Percentiles rank a stretch among this genome's conserved stretches.
Conservation (phyloP, 163 green algal genomes). For the Volvox carteri region DNA sequence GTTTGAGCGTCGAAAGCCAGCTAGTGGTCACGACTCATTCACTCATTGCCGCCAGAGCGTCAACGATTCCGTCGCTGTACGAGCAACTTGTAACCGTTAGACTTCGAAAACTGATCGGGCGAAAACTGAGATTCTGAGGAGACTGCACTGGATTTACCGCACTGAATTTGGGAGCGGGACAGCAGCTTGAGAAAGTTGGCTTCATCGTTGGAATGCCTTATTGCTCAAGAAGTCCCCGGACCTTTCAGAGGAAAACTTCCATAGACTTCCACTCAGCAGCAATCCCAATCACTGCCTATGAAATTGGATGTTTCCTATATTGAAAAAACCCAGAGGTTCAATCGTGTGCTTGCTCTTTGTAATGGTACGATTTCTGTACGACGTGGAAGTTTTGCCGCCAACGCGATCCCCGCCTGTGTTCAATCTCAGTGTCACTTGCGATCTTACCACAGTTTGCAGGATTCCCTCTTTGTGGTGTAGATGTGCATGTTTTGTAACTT, state of each 20-base stretch:
- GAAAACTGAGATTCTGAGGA: too few relatives aligned
- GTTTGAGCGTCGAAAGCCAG: too few relatives aligned
- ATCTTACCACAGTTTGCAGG: neutral
- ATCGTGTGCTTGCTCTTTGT: neutral
- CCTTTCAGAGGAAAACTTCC: too few relatives aligned
- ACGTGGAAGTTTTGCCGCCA: neutral
- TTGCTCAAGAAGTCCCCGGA: neutral
- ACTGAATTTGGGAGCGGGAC: too few relatives aligned
- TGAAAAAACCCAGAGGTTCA: neutral
- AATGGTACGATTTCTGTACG: neutral
- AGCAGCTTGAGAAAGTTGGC: too few relatives aligned
- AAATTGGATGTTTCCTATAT: neutral
- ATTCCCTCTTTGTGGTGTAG: neutral
- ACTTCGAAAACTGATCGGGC: too few relatives aligned
- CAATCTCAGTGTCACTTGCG: neutral
- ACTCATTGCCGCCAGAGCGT: too few relatives aligned
- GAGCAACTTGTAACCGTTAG: too few relatives aligned
- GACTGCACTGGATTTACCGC: too few relatives aligned
- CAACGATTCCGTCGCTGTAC: too few relatives aligned
- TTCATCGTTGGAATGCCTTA: neutral
- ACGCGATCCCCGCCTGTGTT: neutral
- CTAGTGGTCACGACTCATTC: too few relatives aligned
- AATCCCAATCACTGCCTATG: neutral
- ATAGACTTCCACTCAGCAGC: neutral
- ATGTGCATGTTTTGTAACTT: neutral